Base-by-base conservation (phyloP, 2,329 filamentous ascomycete species). In the Penicillium sp. region DNA sequence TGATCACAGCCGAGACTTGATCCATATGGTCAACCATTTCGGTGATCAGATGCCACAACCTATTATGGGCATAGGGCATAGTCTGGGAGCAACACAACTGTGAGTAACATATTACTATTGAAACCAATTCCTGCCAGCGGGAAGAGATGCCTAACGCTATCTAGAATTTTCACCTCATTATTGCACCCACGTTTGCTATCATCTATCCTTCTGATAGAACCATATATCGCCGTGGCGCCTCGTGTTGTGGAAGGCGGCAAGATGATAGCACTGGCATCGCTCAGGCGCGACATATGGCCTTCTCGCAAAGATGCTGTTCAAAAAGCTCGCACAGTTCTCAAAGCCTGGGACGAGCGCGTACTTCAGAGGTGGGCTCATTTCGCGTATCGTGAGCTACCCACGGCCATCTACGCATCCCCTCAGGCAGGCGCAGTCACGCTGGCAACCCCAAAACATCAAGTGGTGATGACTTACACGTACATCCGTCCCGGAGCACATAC, bases 31-130 rank as follows among this genome's bases (percentile, higher is more conserved):
- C 59, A 70, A 70, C 38, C 54, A 66, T 9, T 70, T 70, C 44
- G 60, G 67, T 27, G 56, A 64, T 16, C 52, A 70, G n/a, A 72
- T 73, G 68, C 67, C 69, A 2, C 65, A 58, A 22, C 92, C 92
- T 0, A 77, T 96, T n/a, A 75, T 95, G 60, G 91, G 89, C 54
- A 72, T 96, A n/a, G 91, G 89, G 13, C 92, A 96, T 74, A 93
- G 89, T 60, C 90, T 92, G 76, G 92, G 92, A 60, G 89, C 81
- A 61, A 83, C 81, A 66, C 82, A 87, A 56, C 79, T 93, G 60
- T 60, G 24, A 11, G 53, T 51, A 21, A 38, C 51, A 31, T 18
- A 36, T 27, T 6, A n/a, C 34, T 13, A n/a, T 36, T 6, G n/a
- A 36, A n/a, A 1, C 13, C 34, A 7, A 36, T 13, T n/a, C 2